Evolutionary conservation across 2,329 filamentous ascomycete genomes (phyloP), one percentile per base, ranked within the genome.

Genomic region (Tolypocladium tropicale): DNA sequence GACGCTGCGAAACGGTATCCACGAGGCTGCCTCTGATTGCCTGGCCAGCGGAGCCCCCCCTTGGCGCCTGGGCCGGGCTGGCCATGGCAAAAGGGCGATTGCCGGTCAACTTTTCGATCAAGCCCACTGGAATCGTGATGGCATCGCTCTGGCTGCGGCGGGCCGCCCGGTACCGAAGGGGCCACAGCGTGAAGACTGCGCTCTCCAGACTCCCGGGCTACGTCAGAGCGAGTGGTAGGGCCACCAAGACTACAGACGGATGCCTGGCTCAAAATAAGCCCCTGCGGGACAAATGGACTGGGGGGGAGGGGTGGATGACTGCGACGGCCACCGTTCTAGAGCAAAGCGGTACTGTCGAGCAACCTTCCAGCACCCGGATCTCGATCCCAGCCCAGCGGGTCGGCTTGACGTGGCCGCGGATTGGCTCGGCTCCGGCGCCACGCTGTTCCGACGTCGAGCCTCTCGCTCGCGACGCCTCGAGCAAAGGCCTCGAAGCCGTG

Each of bases 21-120:
- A 43, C 41, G 9, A 43, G 43, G 43, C 43, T 23, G 9, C 43
- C 10, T 28, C 5, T 28, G 39, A 43, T 43, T 10, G 16, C n/a
- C n/a, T 43, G 39, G 9, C n/a, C n/a, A 21, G 23, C 1, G n/a
- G 12, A n/a, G n/a, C n/a, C n/a, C 37, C 12, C 12, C 41, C 23
- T 14, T n/a, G n/a, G 23, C 43, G 43, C 23, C n/a, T 48, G 37
- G 36, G 39, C 39, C 16, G 52, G 7, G 18, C 28, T 21, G 28
- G 28, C 12, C 23, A 52, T 48, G 36, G 43, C n/a, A 37, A 55
- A 36, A 55, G 2, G 2, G 16, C 53, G 57, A 58, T 58, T 49
- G 50, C 53, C 57, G 30, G 57, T 57, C 55, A 36, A 54, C 41
- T 54, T 52, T 43, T 50, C 57, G 55, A 59, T 59, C 52, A 53